Evolutionary conservation across 2,329 filamentous ascomycete genomes (phyloP).

Genomic region (Thermochaetoides dissita): DNA sequence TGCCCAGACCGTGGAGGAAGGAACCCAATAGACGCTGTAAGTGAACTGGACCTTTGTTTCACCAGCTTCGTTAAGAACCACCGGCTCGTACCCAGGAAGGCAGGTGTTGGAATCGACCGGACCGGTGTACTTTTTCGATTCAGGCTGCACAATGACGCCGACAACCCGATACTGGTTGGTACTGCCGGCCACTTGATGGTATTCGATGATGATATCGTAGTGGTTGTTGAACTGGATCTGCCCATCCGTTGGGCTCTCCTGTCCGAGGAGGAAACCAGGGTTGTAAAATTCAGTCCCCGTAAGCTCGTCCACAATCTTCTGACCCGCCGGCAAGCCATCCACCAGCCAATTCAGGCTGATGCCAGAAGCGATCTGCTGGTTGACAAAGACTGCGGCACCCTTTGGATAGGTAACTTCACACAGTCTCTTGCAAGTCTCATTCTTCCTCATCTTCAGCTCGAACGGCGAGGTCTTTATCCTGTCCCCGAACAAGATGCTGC

Average conservation of each 20-base stretch:
- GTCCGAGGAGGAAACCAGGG: slow-evolving; percentile 74
- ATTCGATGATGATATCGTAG: slow-evolving; percentile 87
- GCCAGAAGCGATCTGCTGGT: slow-evolving; percentile 64
- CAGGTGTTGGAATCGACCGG: slow-evolving; percentile 42
- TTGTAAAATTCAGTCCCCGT: slow-evolving; percentile 74
- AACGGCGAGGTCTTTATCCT: slow-evolving; percentile 95
- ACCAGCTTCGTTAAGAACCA: slow-evolving; percentile 48
- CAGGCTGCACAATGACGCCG: slow-evolving; percentile 76
- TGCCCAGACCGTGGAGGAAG: slow-evolving; percentile 78
- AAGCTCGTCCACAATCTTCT: slow-evolving; percentile 62
- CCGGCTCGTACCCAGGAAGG: slow-evolving; percentile 35
- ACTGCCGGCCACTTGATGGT: slow-evolving; percentile 61
- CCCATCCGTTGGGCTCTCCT: slow-evolving; percentile 35
- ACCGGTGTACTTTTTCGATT: slow-evolving; percentile 47
- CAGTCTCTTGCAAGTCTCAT: slow-evolving; percentile 74
- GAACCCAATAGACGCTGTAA: slow-evolving; percentile 82
- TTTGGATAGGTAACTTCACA: slow-evolving; percentile 55
- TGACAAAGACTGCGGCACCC: slow-evolving; percentile 63
- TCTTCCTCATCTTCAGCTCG: slow-evolving; percentile 69
- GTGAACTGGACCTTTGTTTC: slow-evolving; percentile 64
- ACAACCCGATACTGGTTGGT: slow-evolving; percentile 70
- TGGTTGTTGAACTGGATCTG: slow-evolving; percentile 72
- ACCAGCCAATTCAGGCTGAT: slow-evolving; percentile 95
- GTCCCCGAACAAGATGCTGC: slow-evolving; percentile 94
- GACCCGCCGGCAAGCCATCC: slow-evolving; percentile 82